Conservation (phyloP, 2,329 filamentous ascomycete species). For the Geosmithia morbida region DNA sequence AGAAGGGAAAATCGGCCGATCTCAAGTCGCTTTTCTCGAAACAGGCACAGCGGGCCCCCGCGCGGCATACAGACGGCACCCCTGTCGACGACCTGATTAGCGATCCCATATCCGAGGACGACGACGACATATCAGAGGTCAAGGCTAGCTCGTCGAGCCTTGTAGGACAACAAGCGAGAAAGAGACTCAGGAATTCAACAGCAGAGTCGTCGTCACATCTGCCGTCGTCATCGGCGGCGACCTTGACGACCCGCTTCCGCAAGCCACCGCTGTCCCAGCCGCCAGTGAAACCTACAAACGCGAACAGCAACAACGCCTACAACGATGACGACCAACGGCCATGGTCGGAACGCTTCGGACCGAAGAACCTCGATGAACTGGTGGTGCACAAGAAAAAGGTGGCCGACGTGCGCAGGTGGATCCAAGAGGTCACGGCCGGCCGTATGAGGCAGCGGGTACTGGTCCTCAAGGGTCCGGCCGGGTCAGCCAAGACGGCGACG, state of each 20-base stretch:
- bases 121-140: constrained; percentile 33
- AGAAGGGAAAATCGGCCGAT: constrained; percentile 40
- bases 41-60: constrained; percentile 35
- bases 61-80: constrained; percentile 7
- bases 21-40: constrained; percentile 46
- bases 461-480: constrained; percentile 79
- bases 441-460: constrained; percentile 56
- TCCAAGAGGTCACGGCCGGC: constrained; percentile 59
- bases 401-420: constrained; percentile 68
- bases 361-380: constrained; percentile 62
- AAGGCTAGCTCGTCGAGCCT: constrained; percentile 36
- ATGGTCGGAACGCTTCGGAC: constrained; percentile 80
- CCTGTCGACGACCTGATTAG: constrained; percentile 33
- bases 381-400: constrained; percentile 95
- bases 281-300: constrained; percentile 6
- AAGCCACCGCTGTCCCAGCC: constrained; percentile 31
- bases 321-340: constrained; percentile 48
- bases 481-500: constrained; percentile 86
- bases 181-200: constrained; percentile 26
- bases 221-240: background rate
- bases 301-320: constrained; percentile 4
- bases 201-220: constrained; percentile 9
- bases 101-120: constrained; percentile 44
- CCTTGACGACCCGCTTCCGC: constrained; percentile 10
- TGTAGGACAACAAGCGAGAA: constrained; percentile 40